Evolutionary conservation across 768 basidiomycete genomes (phyloP).

Genomic region (Trametes meyenii): DNA sequence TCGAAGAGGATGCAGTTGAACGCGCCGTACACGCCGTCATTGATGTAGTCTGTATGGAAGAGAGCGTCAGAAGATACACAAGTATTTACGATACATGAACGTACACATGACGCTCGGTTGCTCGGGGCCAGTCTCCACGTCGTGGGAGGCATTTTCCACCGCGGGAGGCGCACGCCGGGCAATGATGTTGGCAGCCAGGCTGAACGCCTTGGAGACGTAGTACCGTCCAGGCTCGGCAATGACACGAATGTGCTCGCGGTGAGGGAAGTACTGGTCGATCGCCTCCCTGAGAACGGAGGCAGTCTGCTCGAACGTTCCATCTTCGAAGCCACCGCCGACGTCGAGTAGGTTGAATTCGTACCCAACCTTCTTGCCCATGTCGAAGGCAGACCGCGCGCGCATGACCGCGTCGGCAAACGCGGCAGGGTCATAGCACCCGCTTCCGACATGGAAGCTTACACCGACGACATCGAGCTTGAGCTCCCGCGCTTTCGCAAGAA

Average conservation of each 20-base stretch:
- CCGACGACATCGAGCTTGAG: constrained; percentile 87
- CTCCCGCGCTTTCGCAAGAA: constrained; percentile 79
- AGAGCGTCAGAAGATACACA: neutral
- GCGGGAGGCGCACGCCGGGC: constrained; percentile 72
- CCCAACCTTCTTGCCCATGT: constrained; percentile 81
- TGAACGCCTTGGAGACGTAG: constrained; percentile 91
- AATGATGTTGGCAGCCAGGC: constrained; percentile 90
- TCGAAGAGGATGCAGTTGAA: constrained; percentile 98
- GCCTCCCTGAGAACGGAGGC: constrained; percentile 70
- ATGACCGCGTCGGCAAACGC: constrained; percentile 89
- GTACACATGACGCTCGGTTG: constrained; percentile 86
- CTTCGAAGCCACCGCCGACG: constrained; percentile 96
- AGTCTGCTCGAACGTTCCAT: constrained; percentile 79
- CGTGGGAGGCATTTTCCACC: constrained; percentile 32
- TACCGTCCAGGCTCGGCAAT: constrained; percentile 97
- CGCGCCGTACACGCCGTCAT: constrained; percentile 97
- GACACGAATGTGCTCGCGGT: constrained; percentile 67
- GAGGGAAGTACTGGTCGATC: constrained; percentile 80
- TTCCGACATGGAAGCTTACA: constrained; percentile 97
- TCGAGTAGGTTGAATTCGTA: constrained; percentile 86
- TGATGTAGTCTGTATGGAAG: constrained; percentile 86
- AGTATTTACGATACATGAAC: constrained; percentile 40
- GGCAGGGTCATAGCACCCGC: constrained; percentile 91
- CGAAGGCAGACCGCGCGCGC: constrained; percentile 82
- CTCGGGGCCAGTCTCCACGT: constrained; percentile 35